phyloP scores from a whole-genome alignment of 2,329 filamentous ascomycete species.

The Talaromyces amestolkiae region DNA sequence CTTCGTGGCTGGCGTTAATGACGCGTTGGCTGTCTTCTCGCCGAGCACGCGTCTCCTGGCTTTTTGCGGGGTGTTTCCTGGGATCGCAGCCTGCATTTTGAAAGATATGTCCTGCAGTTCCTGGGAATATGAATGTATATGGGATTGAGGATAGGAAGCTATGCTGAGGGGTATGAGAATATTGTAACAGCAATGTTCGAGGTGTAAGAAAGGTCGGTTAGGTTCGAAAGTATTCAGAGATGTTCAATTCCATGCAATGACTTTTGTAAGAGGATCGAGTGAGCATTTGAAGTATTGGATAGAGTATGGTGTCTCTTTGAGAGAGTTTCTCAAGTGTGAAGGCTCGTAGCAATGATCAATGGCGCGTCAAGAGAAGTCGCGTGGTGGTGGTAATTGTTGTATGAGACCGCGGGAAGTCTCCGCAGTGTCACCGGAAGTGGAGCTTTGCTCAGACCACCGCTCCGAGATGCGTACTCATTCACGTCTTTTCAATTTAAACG shows the following conservation, averaged over 20 bases:
- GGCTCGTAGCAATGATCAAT: conserved; percentile 1
- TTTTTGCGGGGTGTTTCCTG: conserved; percentile 35
- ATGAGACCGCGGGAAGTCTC: conserved; percentile 13
- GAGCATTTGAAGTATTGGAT: neutral
- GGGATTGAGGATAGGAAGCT: neutral
- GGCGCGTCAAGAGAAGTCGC: conserved; percentile 21
- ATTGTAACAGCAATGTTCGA: neutral
- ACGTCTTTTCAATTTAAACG: conserved; percentile 17
- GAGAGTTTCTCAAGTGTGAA: neutral
- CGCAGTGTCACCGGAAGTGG: conserved; percentile 21
- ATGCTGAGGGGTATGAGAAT: neutral
- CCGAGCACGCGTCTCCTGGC: conserved; percentile 41
- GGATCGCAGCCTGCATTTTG: conserved; percentile 26
- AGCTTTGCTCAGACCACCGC: conserved; percentile 11
- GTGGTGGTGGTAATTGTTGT: conserved; percentile 18
- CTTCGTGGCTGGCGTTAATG: conserved; percentile 32
- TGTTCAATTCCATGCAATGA: neutral
- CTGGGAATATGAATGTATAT: neutral
- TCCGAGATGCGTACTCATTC: conserved; percentile 16
- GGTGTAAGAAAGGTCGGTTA: neutral
- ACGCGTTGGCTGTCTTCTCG: conserved; percentile 44
- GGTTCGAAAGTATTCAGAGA: neutral
- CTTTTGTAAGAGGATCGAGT: neutral
- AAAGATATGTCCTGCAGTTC: neutral
- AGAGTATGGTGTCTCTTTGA: neutral